Percentiles rank a stretch among this genome's conserved stretches.
These are phyloP conservation scores for Coemansia sp. DNA, from an alignment of 192 early-diverging fungal genomes.

Conservation along the genomic window DNA sequence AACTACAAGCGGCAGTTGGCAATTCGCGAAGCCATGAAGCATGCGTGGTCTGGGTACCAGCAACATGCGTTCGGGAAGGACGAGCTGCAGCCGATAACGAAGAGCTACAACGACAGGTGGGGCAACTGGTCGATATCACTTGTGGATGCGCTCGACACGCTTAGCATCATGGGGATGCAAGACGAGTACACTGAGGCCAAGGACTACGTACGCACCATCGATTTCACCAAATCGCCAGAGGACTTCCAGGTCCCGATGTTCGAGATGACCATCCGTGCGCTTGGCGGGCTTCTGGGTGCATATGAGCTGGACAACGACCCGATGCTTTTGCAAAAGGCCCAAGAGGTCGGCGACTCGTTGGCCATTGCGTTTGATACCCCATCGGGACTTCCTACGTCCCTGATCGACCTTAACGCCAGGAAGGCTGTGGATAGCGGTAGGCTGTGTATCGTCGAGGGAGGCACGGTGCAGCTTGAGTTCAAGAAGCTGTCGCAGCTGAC, in stretches of 20 bases:
- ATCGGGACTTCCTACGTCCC: conserved; percentile 65
- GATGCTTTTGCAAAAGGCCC: conserved; percentile 67
- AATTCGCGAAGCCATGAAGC: conserved; percentile 40
- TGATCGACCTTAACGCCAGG: conserved; percentile 56
- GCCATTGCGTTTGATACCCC: conserved; percentile 66
- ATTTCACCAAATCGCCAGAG: conserved; percentile 38
- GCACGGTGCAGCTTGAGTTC: conserved; percentile 85
- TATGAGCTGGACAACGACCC: conserved; percentile 71
- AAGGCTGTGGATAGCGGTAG: neutral
- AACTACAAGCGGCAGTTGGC: conserved; percentile 37
- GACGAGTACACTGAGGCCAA: conserved; percentile 72
- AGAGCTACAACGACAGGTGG: conserved; percentile 34
- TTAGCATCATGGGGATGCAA: conserved; percentile 72
- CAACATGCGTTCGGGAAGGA: conserved; percentile 46
- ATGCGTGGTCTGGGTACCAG: conserved; percentile 52
- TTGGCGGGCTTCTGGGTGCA: conserved; percentile 81
- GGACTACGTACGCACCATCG: conserved; percentile 61
- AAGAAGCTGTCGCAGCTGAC: conserved; percentile 79
- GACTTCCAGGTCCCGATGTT: conserved; percentile 51
- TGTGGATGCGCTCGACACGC: conserved; percentile 83
- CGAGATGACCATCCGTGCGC: conserved; percentile 83
- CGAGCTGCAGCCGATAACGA: conserved; percentile 45
- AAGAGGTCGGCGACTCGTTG: conserved; percentile 73
- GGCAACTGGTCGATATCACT: conserved; percentile 80
- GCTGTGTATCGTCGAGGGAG: conserved; percentile 65